A percentile compares a stretch with the other conserved stretches of the same genome.
phyloP scores from a whole-genome alignment of 805 yeast species.

The Metschnikowia rubicola region DNA sequence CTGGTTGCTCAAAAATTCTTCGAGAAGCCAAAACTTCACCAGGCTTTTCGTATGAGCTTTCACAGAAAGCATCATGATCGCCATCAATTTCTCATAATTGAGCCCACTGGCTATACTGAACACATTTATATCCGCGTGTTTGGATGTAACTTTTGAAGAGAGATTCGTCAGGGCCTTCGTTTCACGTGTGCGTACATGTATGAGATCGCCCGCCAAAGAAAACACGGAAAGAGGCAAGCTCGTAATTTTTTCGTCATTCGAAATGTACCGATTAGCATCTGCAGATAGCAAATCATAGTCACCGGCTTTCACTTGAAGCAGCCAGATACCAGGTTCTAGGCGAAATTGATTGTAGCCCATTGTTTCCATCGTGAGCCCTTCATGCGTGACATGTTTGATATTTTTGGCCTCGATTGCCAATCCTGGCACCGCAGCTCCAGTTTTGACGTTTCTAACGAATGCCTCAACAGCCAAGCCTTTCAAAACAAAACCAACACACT shows the following conservation, averaged over 20 bases:
- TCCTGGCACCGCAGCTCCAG: constrained; percentile 46
- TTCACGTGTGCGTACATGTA: constrained; percentile 6
- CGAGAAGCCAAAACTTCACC: constrained; percentile 84
- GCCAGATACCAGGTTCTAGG: constrained; percentile 70
- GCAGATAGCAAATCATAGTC: constrained; percentile 35
- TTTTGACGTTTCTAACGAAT: constrained; percentile 47
- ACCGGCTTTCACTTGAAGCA: constrained; percentile 26
- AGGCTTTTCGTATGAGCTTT: constrained; percentile 53
- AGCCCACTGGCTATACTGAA: constrained; percentile 84
- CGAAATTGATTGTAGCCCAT: constrained; percentile 82
- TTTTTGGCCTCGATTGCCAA: constrained; percentile 41
- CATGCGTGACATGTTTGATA: constrained; percentile 26
- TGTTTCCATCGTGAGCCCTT: constrained; percentile 72
- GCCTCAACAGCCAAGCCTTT: constrained; percentile 67
- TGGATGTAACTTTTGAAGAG: constrained; percentile 7
- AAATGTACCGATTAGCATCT: constrained; percentile 37
- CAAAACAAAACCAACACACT: constrained; percentile 42
- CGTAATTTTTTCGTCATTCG: constrained; percentile 24
- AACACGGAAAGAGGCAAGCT: constrained; percentile 32
- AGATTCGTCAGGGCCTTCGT: constrained; percentile 3
- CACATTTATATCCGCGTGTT: constrained; percentile 56
- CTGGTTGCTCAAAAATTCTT: constrained; percentile 71
- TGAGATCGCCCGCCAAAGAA: constrained; percentile 25
- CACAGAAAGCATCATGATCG: constrained; percentile 80
- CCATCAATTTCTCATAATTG: constrained; percentile 65